Evolutionary conservation across 192 early-diverging fungal genomes (phyloP).

Genomic region (Coemansia pectinata): DNA sequence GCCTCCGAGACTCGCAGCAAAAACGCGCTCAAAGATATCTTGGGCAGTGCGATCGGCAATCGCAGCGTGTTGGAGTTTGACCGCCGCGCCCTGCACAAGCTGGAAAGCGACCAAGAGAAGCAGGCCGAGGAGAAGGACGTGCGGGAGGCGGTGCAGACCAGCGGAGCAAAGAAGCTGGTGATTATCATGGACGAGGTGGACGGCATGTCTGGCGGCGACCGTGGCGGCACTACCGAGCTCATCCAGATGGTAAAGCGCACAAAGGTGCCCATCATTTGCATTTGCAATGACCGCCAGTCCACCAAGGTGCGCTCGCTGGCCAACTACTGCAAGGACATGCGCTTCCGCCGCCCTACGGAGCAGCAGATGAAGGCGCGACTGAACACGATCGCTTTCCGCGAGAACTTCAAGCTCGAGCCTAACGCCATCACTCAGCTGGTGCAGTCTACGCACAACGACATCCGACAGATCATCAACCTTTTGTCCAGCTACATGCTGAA

Average conservation of each 20-base stretch:
- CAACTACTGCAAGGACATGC: constrained; percentile 79
- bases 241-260: constrained; percentile 90
- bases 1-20: constrained; percentile 96
- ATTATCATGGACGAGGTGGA: constrained; percentile 99
- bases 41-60: constrained; percentile 60
- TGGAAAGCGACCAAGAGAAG: constrained; percentile 18
- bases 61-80: constrained; percentile 64
- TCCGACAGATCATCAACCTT: constrained; percentile 95
- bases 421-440: constrained; percentile 86
- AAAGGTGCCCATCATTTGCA: constrained; percentile 93
- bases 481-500: constrained; percentile 86
- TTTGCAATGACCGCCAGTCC: constrained; percentile 92
- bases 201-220: constrained; percentile 97
- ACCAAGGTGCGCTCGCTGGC: constrained; percentile 83
- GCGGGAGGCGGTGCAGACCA: constrained; percentile 11
- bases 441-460: constrained; percentile 78
- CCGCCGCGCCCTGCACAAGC: constrained; percentile 18
- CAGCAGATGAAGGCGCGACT: constrained; percentile 74
- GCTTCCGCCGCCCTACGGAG: constrained; percentile 75
- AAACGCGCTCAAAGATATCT: constrained; percentile 67
- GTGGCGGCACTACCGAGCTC: constrained; percentile 86
- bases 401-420: constrained; percentile 70
- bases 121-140: constrained; percentile 32
- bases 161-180: constrained; percentile 52
- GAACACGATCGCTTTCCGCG: constrained; percentile 73